Evolutionary conservation across 257 asterid species (phyloP), one percentile per base, ranked within the genome.

Genomic region (Lithospermum erythrorhizon): DNA sequence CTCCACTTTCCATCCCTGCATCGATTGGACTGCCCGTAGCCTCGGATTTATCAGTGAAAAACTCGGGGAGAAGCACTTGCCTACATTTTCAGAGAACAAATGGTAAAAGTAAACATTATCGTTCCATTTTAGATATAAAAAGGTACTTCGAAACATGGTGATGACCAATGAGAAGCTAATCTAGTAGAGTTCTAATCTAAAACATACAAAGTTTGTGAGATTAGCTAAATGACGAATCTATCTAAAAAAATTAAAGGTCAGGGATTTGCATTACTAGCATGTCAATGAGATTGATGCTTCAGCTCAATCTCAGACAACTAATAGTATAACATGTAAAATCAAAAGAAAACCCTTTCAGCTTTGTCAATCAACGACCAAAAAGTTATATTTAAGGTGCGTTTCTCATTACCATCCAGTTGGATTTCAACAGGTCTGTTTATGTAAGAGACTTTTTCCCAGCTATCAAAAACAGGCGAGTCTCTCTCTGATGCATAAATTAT

Each of bases 401-500:
- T 41, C 17, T 41, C 17, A 41, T 72, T 79, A 87, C 91, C 94
- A 78, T 89, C 91, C 65, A 75, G 82, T 14, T 57, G 80, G 70
- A 82, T 70, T 76, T 89, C 96, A 64, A 85, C 86, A 4, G 96
- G 95, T 66, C 79, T 82, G 65, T 93, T 93, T 56, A 93, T 78
- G 81, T 89, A 93, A 56, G 88, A 83, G 41, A 89, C 62, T 24
- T 74, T 83, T 63, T 89, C 99, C 99, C 99, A 93, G 75, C 49
- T 41, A 41, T 41, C 49, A 13, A 41, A 11, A 41, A 14, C 49
- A 11, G 49, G 49, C 3, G 5, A 41, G 18, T 41, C 49, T 13
- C n/a, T n/a, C n/a, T n/a, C n/a, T n/a, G n/a, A n/a, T n/a, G n/a
- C n/a, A n/a, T n/a, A n/a, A n/a, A n/a, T n/a, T n/a, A n/a, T n/a